Conservation (phyloP, 2,329 filamentous ascomycete genomes). For the Beauveria sp. region DNA sequence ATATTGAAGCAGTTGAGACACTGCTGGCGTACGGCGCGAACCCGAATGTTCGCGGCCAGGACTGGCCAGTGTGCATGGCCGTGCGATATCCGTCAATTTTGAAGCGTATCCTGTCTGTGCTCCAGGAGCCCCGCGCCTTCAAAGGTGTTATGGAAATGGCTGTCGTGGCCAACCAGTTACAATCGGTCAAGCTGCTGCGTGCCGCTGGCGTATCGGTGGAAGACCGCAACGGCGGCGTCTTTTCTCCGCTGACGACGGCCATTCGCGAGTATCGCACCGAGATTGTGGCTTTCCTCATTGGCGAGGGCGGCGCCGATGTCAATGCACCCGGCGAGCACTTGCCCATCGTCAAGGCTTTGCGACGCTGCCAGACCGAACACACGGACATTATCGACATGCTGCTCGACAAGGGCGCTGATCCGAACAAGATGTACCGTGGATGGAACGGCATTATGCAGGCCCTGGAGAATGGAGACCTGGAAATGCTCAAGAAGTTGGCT, state of each 20-base stretch:
- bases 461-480: slow-evolving; percentile 53
- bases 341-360: slow-evolving; percentile 62
- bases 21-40: slow-evolving; percentile 53
- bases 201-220: slow-evolving; percentile 59
- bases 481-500: slow-evolving; percentile 44
- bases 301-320: slow-evolving; percentile 54
- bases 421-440: slow-evolving; percentile 59
- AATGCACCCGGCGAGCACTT: slow-evolving; percentile 64
- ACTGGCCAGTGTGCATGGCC: slow-evolving; percentile 66
- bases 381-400: slow-evolving; percentile 55
- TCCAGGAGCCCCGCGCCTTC: slow-evolving; percentile 52
- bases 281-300: slow-evolving; percentile 54
- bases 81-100: slow-evolving; percentile 54
- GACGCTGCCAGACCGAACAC: slow-evolving; percentile 47
- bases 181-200: slow-evolving; percentile 58
- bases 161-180: slow-evolving; percentile 57
- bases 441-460: slow-evolving; percentile 61
- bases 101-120: slow-evolving; percentile 46
- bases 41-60: slow-evolving; percentile 54
- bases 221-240: slow-evolving; percentile 66
- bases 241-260: slow-evolving; percentile 60
- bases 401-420: slow-evolving; percentile 55
- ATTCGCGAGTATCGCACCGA: slow-evolving; percentile 55
- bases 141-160: slow-evolving; percentile 63
- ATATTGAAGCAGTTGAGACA: slow-evolving; percentile 50